A percentile compares a stretch with the other conserved stretches of the same genome.
Conservation (phyloP, 176 grass and related monocot genomes). For the Pontederia paniculata region DNA sequence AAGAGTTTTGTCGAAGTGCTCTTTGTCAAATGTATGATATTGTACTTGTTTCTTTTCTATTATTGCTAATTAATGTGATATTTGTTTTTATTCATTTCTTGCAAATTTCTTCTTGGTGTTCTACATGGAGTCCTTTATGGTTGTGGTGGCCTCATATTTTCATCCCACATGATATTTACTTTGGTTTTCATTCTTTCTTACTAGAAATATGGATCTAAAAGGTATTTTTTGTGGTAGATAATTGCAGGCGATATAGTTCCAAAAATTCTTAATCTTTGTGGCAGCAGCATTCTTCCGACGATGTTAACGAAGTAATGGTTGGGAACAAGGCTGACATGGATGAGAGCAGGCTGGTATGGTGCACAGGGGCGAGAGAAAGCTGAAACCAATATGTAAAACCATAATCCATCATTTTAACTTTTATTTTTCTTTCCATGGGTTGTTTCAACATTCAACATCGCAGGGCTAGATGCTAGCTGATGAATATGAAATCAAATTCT, state of each 20-base stretch:
- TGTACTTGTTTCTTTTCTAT: conserved; percentile 16
- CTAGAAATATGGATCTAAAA: conserved; percentile 91
- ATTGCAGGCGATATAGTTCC: too few species aligned
- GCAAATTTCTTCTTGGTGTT: conserved; percentile 43
- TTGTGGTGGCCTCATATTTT: conserved; percentile 84
- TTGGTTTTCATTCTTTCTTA: conserved; percentile 76
- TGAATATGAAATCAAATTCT: conserved; percentile 19
- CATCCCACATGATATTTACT: conserved; percentile 99
- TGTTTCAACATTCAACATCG: conserved; percentile 13
- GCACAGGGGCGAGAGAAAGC: too few species aligned
- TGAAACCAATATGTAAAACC: not conserved
- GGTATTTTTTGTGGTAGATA: conserved; percentile 34
- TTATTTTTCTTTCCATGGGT: not conserved
- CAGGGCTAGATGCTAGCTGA: conserved; percentile 13
- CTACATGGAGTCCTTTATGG: conserved; percentile 70
- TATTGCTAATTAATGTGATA: not conserved
- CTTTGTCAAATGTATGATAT: conserved; percentile 65
- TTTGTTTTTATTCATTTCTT: not conserved
- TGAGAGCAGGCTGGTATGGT: conserved; percentile 11
- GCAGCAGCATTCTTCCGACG: conserved; percentile 20
- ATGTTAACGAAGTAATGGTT: conserved; percentile 18
- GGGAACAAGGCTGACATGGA: conserved; percentile 21
- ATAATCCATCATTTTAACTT: not conserved
- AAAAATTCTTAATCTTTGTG: too few species aligned
- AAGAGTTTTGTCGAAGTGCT: conserved; percentile 70